Evolutionary conservation across 306 rosid genomes (phyloP).

Genomic region (Castanopsis chinensis): DNA sequence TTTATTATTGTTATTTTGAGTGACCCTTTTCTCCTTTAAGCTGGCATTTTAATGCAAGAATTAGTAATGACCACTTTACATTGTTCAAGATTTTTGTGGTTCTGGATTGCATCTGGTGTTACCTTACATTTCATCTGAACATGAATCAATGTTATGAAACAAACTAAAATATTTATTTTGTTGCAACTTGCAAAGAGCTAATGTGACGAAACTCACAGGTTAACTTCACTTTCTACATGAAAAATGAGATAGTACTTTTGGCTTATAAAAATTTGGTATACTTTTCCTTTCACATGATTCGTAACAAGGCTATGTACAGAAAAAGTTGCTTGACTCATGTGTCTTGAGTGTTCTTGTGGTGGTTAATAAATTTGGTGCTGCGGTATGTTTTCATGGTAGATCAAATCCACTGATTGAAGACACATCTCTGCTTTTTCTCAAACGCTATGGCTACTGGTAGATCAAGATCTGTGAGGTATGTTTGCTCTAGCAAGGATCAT

Average conservation of each 20-base stretch:
- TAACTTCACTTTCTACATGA: neutral
- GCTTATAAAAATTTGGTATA: neutral
- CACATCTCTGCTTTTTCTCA: neutral
- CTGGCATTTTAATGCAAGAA: no score
- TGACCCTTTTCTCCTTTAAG: no score
- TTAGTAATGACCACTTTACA: no score
- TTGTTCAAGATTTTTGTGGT: no score
- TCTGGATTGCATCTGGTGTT: neutral
- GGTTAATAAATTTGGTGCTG: constrained; percentile 5
- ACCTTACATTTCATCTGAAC: neutral
- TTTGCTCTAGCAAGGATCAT: neutral
- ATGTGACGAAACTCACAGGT: constrained; percentile 32
- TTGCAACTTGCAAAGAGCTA: neutral
- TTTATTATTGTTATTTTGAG: neutral
- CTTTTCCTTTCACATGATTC: constrained; percentile 48
- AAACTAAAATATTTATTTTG: neutral
- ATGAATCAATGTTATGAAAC: neutral
- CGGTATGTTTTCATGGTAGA: constrained; percentile 9
- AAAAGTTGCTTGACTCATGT: constrained; percentile 12
- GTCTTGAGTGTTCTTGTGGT: constrained; percentile 30
- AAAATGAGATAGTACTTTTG: neutral
- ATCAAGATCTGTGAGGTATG: constrained; percentile 54
- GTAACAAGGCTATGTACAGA: constrained; percentile 17
- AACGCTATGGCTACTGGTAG: constrained; percentile 31
- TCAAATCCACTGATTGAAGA: constrained; percentile 18